A percentile compares a stretch with the other conserved stretches of the same genome.
phyloP scores from a whole-genome alignment of 2,329 filamentous ascomycete genomes.

The Magnaporthiopsis incrustans region DNA sequence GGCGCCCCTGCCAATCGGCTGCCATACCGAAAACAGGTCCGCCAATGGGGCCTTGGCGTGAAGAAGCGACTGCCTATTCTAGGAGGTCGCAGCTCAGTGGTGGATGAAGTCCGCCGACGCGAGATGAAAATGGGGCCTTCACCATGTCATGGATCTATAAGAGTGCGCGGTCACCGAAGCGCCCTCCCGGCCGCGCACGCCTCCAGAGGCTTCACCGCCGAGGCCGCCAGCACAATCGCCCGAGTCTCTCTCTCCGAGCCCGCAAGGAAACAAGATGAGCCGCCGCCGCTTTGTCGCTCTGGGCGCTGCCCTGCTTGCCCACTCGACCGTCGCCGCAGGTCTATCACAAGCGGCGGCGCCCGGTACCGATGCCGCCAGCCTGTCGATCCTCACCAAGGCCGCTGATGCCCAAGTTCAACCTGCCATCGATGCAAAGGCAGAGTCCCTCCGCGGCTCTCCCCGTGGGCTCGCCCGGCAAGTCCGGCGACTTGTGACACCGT shows the following conservation, averaged over 20 bases:
- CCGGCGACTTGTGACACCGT: constrained; percentile 3
- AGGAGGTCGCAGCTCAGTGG: background rate
- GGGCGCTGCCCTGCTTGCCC: background rate
- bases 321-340: background rate
- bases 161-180: background rate
- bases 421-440: constrained; percentile 2
- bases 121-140: background rate
- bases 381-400: constrained; percentile 1
- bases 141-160: background rate
- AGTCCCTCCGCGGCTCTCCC: background rate
- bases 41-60: background rate
- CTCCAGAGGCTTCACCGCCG: background rate
- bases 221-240: background rate
- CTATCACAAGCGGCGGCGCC: background rate
- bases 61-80: background rate
- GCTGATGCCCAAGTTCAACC: constrained; percentile 5
- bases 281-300: background rate
- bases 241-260: no score
- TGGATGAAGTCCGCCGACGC: background rate
- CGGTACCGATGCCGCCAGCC: constrained; percentile 1
- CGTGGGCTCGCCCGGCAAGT: constrained; percentile 1
- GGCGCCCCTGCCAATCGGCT: background rate
- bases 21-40: background rate
- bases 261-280: background rate
- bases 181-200: no score